Evolutionary conservation across 2,329 filamentous ascomycete genomes (phyloP).

Genomic region (Colletotrichum liaoningense): DNA sequence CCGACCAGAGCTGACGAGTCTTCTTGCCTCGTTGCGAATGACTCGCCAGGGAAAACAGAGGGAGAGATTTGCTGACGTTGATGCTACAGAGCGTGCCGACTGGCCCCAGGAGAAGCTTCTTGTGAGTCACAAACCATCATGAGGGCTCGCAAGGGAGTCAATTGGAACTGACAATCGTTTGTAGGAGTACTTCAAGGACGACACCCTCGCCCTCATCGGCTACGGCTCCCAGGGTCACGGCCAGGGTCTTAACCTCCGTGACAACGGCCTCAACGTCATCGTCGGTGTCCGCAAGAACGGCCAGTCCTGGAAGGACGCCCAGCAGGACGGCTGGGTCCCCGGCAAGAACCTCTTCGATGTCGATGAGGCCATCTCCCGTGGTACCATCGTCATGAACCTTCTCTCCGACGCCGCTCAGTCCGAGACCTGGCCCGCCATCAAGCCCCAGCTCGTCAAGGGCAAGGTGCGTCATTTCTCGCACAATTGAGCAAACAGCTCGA

Average conservation of each 20-base stretch:
- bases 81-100: constrained; percentile 87
- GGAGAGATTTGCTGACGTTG: constrained; percentile 35
- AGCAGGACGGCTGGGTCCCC: constrained; percentile 97
- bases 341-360: constrained; percentile 99
- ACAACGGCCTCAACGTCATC: constrained; percentile 99
- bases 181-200: constrained; percentile 99
- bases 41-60: constrained; percentile 15
- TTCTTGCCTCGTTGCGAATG: not conserved
- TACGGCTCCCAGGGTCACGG: constrained; percentile 99
- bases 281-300: constrained; percentile 98
- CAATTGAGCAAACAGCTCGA: constrained; percentile 10
- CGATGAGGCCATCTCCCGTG: constrained; percentile 92
- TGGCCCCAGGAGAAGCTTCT: constrained; percentile 99
- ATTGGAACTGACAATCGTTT: constrained; percentile 31
- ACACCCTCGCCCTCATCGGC: constrained; percentile 98
- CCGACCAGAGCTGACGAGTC: not conserved
- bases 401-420: constrained; percentile 97
- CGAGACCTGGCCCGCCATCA: constrained; percentile 98
- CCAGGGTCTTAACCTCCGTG: constrained; percentile 98
- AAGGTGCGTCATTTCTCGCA: constrained; percentile 73
- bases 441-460: constrained; percentile 98
- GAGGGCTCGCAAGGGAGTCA: not conserved
- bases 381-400: constrained; percentile 99
- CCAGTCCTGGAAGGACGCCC: constrained; percentile 97
- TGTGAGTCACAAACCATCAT: constrained; percentile 65